These are phyloP conservation scores for Leptoxyphium fumago DNA, from an alignment of 2,329 filamentous ascomycete genomes.

Conservation along the genomic window DNA sequence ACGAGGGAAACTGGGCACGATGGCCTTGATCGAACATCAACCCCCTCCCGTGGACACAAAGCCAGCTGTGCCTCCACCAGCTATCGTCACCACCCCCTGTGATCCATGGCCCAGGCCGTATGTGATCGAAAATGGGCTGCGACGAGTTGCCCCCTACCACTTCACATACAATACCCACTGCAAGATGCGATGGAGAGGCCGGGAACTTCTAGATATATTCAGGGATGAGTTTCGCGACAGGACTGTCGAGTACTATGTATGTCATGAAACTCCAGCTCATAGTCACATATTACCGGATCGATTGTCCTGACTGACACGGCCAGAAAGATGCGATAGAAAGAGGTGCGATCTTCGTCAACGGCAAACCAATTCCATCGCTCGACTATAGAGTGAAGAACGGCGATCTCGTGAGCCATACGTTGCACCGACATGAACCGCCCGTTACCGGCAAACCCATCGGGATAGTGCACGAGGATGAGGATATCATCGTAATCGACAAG, in stretches of 20 bases:
- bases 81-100: constrained; percentile 37
- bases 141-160: constrained; percentile 73
- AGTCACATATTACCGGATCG: background rate
- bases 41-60: constrained; percentile 15
- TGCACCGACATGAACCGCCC: constrained; percentile 91
- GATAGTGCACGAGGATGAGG: constrained; percentile 79
- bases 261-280: constrained; percentile 11
- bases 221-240: constrained; percentile 83
- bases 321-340: constrained; percentile 61
- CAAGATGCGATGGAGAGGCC: constrained; percentile 83
- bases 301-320: constrained; percentile 12
- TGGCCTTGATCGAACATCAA: constrained; percentile 28
- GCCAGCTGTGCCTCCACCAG: constrained; percentile 30
- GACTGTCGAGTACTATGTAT: constrained; percentile 69
- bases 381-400: constrained; percentile 71
- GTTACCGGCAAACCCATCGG: constrained; percentile 67
- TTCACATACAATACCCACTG: constrained; percentile 91
- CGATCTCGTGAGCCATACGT: constrained; percentile 78
- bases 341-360: constrained; percentile 69
- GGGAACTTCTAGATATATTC: constrained; percentile 75
- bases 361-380: constrained; percentile 48
- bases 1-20: constrained; percentile 28
- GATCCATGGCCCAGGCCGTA: constrained; percentile 57
- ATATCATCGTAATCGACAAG: constrained; percentile 94
- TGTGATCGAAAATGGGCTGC: constrained; percentile 67